Percentiles rank a stretch among this genome's conserved stretches.
phyloP scores from a whole-genome alignment of 345 rosid genomes.

The Sonneratia caseolaris region DNA sequence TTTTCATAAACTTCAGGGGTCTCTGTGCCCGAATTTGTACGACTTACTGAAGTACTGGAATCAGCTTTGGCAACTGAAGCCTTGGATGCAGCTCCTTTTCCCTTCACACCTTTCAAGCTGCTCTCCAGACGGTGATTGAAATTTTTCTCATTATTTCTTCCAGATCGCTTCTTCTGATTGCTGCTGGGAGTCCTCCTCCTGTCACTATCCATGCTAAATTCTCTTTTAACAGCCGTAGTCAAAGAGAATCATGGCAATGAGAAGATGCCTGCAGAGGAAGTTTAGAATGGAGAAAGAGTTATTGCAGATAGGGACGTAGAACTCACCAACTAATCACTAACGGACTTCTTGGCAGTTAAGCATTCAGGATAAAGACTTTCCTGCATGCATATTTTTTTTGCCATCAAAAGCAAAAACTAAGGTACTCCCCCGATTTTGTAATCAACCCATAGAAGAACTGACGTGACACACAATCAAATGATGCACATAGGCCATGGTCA shows the following conservation, averaged over 20 bases:
- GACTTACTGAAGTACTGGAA: slow-evolving; percentile 24
- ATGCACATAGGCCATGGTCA: too few species aligned
- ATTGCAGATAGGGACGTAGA: not conserved
- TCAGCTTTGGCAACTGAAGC: slow-evolving; percentile 31
- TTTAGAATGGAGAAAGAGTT: not conserved
- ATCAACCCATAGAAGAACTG: too few species aligned
- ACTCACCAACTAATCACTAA: not conserved
- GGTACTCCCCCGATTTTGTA: too few species aligned
- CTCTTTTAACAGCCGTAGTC: not conserved
- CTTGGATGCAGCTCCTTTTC: slow-evolving; percentile 38
- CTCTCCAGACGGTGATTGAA: slow-evolving; percentile 37
- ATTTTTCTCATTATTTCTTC: slow-evolving; percentile 39
- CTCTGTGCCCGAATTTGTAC: slow-evolving; percentile 30
- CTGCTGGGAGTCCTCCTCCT: slow-evolving; percentile 44
- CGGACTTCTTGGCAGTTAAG: too few species aligned
- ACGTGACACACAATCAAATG: too few species aligned
- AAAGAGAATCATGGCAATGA: not conserved
- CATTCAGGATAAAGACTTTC: too few species aligned
- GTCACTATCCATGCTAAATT: slow-evolving; percentile 23
- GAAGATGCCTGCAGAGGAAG: not conserved
- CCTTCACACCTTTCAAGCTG: slow-evolving; percentile 22
- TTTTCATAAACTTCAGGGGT: slow-evolving; percentile 44
- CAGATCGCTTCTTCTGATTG: slow-evolving; percentile 46
- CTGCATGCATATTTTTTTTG: too few species aligned
- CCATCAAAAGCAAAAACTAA: too few species aligned